Conservation (phyloP, 208 protist genomes). For the Porcisia deanei region DNA sequence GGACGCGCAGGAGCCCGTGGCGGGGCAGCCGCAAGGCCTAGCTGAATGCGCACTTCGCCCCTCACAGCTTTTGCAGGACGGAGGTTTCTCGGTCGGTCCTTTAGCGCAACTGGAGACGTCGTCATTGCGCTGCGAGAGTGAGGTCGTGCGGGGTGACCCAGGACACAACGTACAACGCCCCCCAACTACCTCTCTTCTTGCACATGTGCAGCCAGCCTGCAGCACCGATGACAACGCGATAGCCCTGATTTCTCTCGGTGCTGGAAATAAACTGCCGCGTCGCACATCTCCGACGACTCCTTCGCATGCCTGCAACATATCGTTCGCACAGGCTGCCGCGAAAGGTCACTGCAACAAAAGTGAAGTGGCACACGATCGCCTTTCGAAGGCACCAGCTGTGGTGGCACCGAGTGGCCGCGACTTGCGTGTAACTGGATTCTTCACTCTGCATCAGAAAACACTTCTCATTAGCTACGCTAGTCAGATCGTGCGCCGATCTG, state of each 20-base stretch:
- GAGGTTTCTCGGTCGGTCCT: not conserved
- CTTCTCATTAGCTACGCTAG: conserved; percentile 26
- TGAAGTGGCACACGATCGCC: not conserved
- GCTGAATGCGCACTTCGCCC: not conserved
- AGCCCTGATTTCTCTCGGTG: not conserved
- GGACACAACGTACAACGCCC: not conserved
- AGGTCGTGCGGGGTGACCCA: not conserved
- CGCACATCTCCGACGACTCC: not conserved
- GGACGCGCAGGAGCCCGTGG: not conserved
- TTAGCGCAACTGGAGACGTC: not conserved
- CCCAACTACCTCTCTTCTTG: not conserved
- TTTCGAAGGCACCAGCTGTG: not conserved
- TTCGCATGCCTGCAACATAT: not conserved
- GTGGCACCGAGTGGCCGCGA: not conserved
- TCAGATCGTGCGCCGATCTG: conserved; percentile 17
- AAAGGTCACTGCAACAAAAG: not conserved
- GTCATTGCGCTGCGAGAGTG: no score
- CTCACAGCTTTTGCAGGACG: not conserved
- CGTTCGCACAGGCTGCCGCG: not conserved
- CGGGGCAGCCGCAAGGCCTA: not conserved
- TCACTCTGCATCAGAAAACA: conserved; percentile 27
- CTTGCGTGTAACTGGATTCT: conserved; percentile 3
- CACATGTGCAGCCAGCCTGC: not conserved
- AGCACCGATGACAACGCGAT: not conserved
- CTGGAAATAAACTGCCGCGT: not conserved